phyloP scores from a whole-genome alignment of 441 rosid genomes.

The Croton laevigatus region DNA sequence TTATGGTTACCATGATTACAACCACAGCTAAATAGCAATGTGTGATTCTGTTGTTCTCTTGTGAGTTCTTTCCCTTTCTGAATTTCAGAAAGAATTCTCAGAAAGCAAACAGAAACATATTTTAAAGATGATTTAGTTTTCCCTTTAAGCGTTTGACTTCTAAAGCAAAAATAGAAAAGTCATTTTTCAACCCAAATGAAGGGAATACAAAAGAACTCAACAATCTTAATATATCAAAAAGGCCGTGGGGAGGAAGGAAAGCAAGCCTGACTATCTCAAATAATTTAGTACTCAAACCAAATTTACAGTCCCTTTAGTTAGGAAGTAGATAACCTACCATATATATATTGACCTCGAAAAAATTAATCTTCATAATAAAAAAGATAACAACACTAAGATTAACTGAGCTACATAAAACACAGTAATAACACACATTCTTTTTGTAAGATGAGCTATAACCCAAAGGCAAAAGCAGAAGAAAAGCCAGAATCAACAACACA shows the following conservation, averaged over 20 bases:
- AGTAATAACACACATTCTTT: neutral
- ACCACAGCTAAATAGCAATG: no score
- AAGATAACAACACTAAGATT: neutral
- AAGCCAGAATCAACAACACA: neutral
- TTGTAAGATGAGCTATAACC: neutral
- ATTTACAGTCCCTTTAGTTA: neutral
- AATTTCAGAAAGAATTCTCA: neutral
- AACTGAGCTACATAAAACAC: neutral
- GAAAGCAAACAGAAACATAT: neutral
- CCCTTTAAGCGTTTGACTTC: neutral
- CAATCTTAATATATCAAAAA: neutral
- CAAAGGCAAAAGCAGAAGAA: neutral
- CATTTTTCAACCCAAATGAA: neutral
- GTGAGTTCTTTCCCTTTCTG: neutral
- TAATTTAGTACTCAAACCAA: neutral
- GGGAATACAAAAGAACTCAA: neutral
- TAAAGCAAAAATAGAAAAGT: neutral
- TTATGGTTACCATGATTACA: no score
- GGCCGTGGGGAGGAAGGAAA: neutral
- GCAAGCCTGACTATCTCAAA: neutral
- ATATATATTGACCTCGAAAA: neutral
- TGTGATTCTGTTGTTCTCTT: neutral
- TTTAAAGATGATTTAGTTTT: no score
- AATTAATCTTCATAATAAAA: conserved; percentile 1
- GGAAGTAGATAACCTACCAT: neutral